Conservation (phyloP, 1,284 basidiomycete genomes). For the Fereydounia khargensis region DNA sequence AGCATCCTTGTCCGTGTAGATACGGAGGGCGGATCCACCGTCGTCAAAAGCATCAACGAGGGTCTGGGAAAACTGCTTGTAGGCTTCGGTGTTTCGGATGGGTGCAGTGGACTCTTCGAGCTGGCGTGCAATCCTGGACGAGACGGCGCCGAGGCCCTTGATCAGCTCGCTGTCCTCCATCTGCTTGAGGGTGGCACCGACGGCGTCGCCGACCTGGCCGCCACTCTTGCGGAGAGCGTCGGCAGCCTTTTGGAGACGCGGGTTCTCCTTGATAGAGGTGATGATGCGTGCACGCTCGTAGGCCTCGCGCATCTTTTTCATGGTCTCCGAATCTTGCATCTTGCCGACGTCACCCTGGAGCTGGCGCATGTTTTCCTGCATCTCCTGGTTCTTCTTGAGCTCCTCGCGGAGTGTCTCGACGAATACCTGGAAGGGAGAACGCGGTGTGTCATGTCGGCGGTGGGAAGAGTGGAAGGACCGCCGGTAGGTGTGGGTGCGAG, state of each 20-base stretch:
- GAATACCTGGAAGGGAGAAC: slow-evolving; percentile 89
- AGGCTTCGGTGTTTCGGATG: slow-evolving; percentile 89
- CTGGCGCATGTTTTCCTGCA: slow-evolving; percentile 95
- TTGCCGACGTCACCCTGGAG: slow-evolving; percentile 96
- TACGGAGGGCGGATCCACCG: slow-evolving; percentile 69
- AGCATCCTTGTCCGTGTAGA: slow-evolving; percentile 65
- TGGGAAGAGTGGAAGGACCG: slow-evolving; percentile 9
- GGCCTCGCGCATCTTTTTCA: slow-evolving; percentile 82
- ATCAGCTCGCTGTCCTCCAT: slow-evolving; percentile 94
- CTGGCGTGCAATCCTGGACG: slow-evolving; percentile 37
- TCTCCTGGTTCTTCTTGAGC: slow-evolving; percentile 85
- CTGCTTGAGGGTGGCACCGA: slow-evolving; percentile 78
- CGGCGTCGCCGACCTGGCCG: slow-evolving; percentile 88
- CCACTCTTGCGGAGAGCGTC: slow-evolving; percentile 85
- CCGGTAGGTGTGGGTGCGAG: background rate
- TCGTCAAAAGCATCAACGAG: slow-evolving; percentile 91
- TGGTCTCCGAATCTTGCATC: slow-evolving; percentile 92
- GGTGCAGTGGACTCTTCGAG: slow-evolving; percentile 51
- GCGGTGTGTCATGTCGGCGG: slow-evolving; percentile 8
- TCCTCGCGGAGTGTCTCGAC: slow-evolving; percentile 91
- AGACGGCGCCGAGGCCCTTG: slow-evolving; percentile 63
- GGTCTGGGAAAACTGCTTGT: slow-evolving; percentile 85
- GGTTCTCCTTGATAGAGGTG: slow-evolving; percentile 95
- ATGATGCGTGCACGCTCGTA: slow-evolving; percentile 92
- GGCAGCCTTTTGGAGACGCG: slow-evolving; percentile 81